These are phyloP conservation scores for Hordeum marinum DNA, from an alignment of 176 grass and related monocot species.

Conservation along the genomic window DNA sequence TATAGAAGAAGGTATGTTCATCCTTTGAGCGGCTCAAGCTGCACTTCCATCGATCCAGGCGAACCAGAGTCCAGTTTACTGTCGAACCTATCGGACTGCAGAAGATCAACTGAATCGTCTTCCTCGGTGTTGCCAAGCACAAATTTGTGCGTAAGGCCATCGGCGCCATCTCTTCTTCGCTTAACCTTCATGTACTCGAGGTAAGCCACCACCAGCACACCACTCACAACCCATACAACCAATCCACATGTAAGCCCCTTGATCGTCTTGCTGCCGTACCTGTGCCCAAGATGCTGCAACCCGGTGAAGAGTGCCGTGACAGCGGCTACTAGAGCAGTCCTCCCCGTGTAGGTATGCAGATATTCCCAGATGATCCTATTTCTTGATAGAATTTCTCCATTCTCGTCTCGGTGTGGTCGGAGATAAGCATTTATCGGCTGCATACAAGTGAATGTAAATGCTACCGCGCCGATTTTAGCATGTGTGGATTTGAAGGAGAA, in stretches of 20 bases:
- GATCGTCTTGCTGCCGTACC: conserved; percentile 65
- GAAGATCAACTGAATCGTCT: conserved; percentile 68
- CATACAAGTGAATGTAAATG: conserved; percentile 36
- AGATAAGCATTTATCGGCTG: conserved; percentile 82
- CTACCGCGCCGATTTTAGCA: conserved; percentile 59
- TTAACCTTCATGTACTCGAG: conserved; percentile 55
- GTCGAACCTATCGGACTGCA: conserved; percentile 30
- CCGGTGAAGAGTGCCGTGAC: conserved; percentile 56
- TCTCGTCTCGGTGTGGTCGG: conserved; percentile 41
- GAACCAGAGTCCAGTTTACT: conserved; percentile 51
- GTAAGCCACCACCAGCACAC: conserved; percentile 40
- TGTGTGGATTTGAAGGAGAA: conserved; percentile 62
- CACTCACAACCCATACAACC: conserved; percentile 55
- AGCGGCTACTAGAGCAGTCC: conserved; percentile 53
- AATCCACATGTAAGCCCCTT: conserved; percentile 79
- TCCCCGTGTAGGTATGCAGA: conserved; percentile 59
- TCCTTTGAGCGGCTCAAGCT: conserved; percentile 69
- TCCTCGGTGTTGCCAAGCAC: conserved; percentile 60
- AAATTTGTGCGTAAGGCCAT: conserved; percentile 40
- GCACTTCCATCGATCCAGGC: conserved; percentile 52
- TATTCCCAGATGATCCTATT: conserved; percentile 66
- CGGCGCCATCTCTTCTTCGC: conserved; percentile 42
- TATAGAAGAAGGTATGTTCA: conserved; percentile 25
- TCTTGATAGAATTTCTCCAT: conserved; percentile 25
- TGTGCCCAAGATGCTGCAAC: conserved; percentile 74